These are phyloP conservation scores for Blastobotrys robertii DNA, from an alignment of 805 yeast species.

Conservation along the genomic window DNA sequence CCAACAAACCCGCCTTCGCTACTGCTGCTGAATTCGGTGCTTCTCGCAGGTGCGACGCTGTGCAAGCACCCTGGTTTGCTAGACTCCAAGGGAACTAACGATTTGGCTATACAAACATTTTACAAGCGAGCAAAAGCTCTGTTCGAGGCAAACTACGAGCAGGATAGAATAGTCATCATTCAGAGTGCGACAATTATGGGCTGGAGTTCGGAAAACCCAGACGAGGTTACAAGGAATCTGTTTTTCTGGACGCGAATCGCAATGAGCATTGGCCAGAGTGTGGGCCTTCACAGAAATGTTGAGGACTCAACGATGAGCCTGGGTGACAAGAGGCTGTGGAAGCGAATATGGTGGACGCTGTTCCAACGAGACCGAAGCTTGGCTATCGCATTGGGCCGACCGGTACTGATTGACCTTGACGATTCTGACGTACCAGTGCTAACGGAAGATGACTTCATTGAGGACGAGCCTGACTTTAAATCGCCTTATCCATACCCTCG, in stretches of 20 bases:
- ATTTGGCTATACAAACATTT: constrained; percentile 47
- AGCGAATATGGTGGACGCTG: constrained; percentile 70
- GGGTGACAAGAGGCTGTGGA: constrained; percentile 41
- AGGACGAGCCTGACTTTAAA: constrained; percentile 35
- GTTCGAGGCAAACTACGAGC: constrained; percentile 59
- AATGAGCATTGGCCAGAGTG: constrained; percentile 59
- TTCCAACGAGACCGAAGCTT: constrained; percentile 61
- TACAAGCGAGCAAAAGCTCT: constrained; percentile 67
- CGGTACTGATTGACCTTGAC: constrained; percentile 54
- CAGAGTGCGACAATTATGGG: constrained; percentile 57
- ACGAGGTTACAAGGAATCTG: constrained; percentile 54
- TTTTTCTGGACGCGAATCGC: constrained; percentile 66
- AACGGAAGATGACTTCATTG: constrained; percentile 52
- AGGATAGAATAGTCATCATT: constrained; percentile 50
- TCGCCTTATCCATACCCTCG: constrained; percentile 36
- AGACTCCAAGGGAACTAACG: constrained; percentile 38
- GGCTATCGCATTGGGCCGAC: constrained; percentile 68
- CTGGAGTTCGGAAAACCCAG: constrained; percentile 66
- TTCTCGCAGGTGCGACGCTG: constrained; percentile 59
- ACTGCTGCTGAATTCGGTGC: constrained; percentile 55
- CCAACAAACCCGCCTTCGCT: constrained; percentile 51
- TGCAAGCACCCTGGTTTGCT: constrained; percentile 42
- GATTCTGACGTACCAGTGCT: constrained; percentile 75
- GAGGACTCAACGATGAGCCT: constrained; percentile 30
- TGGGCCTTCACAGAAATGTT: constrained; percentile 61